Percentiles rank a stretch among this genome's conserved stretches.
These are phyloP conservation scores for Magnaporthiopsis rhizophila DNA, from an alignment of 2,329 filamentous ascomycete genomes.

Conservation along the genomic window DNA sequence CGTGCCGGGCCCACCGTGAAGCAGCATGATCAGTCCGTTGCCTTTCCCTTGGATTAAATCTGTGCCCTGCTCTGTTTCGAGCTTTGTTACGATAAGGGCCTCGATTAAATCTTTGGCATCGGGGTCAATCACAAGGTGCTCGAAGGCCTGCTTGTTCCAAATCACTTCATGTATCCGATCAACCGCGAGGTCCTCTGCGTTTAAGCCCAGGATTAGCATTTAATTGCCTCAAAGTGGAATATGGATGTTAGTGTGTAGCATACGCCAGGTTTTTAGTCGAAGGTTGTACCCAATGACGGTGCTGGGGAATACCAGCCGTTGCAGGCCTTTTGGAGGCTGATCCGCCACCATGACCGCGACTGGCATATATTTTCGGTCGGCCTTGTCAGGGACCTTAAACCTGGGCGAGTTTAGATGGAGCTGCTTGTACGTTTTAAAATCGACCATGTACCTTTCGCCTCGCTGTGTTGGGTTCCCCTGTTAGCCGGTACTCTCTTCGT, in stretches of 20 bases:
- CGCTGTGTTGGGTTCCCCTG: too few relatives aligned
- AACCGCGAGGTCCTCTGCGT: neutral
- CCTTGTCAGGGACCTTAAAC: neutral
- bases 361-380: neutral
- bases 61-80: neutral
- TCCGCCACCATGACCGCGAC: neutral
- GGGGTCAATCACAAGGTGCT: neutral
- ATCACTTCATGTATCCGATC: neutral
- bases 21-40: neutral
- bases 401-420: neutral
- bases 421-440: neutral
- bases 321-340: neutral
- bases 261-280: neutral
- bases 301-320: neutral
- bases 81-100: neutral
- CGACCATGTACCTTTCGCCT: constrained; percentile 1
- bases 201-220: neutral
- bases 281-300: constrained; percentile 1
- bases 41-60: neutral
- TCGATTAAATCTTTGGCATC: neutral
- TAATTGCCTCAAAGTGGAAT: neutral
- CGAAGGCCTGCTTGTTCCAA: neutral
- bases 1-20: neutral
- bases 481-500: too few relatives aligned
- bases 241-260: neutral